Evolutionary conservation across 176 grass and related monocot species (phyloP).

Genomic region (Musa itinerans): DNA sequence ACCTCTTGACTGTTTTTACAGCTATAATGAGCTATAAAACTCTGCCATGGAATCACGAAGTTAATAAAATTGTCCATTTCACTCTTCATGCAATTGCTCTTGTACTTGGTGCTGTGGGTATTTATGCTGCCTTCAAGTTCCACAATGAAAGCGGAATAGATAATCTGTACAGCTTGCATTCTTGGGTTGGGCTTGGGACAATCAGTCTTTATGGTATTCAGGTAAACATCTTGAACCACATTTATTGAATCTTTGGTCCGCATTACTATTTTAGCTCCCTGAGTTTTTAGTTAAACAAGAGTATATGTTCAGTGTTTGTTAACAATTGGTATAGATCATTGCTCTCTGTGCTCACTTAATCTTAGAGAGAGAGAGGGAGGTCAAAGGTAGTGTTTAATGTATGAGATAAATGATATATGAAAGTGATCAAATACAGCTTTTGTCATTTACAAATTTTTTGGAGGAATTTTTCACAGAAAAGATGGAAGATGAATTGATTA

Average conservation of each 20-base stretch:
- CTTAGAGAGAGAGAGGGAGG: too few relatives aligned
- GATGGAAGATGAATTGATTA: too few relatives aligned
- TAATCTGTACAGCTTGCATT: constrained; percentile 91
- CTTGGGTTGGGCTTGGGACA: constrained; percentile 79
- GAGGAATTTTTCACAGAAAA: too few relatives aligned
- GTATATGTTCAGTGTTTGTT: too few relatives aligned
- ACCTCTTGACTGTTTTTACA: constrained; percentile 14
- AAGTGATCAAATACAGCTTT: too few relatives aligned
- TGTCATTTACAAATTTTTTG: too few relatives aligned
- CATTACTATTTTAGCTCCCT: neutral
- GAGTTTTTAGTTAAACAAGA: neutral
- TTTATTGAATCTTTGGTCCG: neutral
- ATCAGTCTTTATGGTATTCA: constrained; percentile 63
- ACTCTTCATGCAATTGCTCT: constrained; percentile 54
- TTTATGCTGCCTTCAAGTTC: constrained; percentile 77
- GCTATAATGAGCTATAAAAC: constrained; percentile 78
- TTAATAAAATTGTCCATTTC: constrained; percentile 54
- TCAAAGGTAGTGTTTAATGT: too few relatives aligned
- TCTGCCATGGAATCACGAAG: constrained; percentile 55
- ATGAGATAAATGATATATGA: too few relatives aligned
- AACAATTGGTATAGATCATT: too few relatives aligned
- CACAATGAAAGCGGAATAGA: constrained; percentile 90
- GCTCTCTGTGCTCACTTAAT: too few relatives aligned
- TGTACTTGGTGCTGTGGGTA: constrained; percentile 59
- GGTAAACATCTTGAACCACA: constrained; percentile 17